A percentile compares a stretch with the other conserved stretches of the same genome.
Conservation (phyloP, 148 eudicot genomes). For the Arbutus unedo region DNA sequence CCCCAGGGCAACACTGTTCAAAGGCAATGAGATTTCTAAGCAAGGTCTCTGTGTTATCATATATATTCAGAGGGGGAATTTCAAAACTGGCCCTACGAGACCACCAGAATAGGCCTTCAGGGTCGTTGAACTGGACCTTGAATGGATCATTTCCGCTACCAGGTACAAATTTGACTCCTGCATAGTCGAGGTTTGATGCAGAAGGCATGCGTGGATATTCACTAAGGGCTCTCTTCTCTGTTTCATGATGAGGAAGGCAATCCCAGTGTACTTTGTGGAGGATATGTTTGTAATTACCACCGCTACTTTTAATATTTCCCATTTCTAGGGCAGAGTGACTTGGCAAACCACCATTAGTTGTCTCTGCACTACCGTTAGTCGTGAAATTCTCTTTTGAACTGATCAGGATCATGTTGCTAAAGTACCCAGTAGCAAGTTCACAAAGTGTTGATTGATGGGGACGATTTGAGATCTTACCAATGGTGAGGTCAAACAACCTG, state of each 20-base stretch:
- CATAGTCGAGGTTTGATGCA: not conserved
- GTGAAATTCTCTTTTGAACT: not conserved
- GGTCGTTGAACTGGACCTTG: not conserved
- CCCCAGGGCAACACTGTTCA: not conserved
- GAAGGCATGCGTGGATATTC: not conserved
- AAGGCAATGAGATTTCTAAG: conserved; percentile 14
- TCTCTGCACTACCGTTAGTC: not conserved
- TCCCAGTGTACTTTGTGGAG: not conserved
- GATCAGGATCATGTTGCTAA: not conserved
- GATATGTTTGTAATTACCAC: not conserved
- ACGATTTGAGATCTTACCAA: not conserved
- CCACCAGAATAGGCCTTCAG: not conserved
- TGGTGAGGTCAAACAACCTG: not conserved
- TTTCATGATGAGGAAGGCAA: too few relatives aligned
- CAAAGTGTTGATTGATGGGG: not conserved
- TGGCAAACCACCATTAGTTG: not conserved
- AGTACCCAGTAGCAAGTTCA: not conserved
- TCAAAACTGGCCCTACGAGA: not conserved
- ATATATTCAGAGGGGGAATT: not conserved
- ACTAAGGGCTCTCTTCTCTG: too few relatives aligned
- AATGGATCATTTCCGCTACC: not conserved
- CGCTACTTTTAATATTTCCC: too few relatives aligned
- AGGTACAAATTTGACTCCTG: not conserved
- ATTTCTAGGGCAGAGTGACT: not conserved
- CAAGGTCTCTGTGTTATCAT: not conserved